Conservation (phyloP, 495 filamentous ascomycete species). For the Rhypophila decipiens region DNA sequence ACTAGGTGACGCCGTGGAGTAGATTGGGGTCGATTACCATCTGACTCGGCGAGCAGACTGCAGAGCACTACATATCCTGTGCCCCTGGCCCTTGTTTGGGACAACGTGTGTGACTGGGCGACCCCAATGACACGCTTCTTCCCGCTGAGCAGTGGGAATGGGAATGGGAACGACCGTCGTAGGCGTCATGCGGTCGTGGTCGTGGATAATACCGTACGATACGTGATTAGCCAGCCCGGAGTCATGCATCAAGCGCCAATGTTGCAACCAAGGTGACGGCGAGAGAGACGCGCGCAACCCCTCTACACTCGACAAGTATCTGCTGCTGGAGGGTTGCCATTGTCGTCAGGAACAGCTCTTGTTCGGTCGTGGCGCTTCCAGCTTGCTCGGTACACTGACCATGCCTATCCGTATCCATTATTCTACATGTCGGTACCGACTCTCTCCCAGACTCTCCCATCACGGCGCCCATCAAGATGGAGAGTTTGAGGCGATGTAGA, state of each 20-base stretch:
- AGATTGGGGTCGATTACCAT: slow-evolving; percentile 8
- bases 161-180: no score
- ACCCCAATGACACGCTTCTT: no score
- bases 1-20: slow-evolving; percentile 9
- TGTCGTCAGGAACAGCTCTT: not conserved
- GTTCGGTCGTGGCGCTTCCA: no score
- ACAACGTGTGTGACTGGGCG: not conserved
- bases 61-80: not conserved
- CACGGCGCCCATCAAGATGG: no score
- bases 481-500: not conserved
- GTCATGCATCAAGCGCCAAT: not conserved
- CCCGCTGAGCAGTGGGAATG: no score
- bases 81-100: not conserved
- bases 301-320: not conserved
- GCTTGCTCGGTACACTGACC: no score
- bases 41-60: not conserved
- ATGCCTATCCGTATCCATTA: no score
- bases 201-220: not conserved
- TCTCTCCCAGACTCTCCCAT: no score
- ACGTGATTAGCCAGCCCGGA: not conserved
- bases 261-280: not conserved
- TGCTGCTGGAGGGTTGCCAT: not conserved
- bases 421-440: no score
- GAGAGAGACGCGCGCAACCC: not conserved
- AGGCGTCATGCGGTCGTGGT: not conserved